phyloP scores from a whole-genome alignment of 2,329 filamentous ascomycete genomes.

The Aspergillus novoparasiticus region DNA sequence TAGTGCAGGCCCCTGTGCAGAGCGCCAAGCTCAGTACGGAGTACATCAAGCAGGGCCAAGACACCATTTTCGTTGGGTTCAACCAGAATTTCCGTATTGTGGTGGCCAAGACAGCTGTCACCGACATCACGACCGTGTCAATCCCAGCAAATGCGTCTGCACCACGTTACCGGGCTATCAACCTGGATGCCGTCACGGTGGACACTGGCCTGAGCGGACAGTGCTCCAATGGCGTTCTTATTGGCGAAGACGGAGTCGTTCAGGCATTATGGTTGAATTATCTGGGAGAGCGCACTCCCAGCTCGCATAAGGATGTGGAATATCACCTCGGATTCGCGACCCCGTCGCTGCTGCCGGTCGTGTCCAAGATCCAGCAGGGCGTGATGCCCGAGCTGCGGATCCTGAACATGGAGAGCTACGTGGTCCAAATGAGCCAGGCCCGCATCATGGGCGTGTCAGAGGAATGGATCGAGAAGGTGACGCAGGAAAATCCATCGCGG shows the following conservation, averaged over 20 bases:
- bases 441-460: slow-evolving; percentile 96
- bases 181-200: slow-evolving; percentile 94
- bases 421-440: slow-evolving; percentile 95
- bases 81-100: slow-evolving; percentile 94
- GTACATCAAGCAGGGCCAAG: slow-evolving; percentile 86
- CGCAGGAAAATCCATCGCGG: slow-evolving; percentile 82
- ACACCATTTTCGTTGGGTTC: slow-evolving; percentile 97
- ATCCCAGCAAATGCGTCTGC: slow-evolving; percentile 93
- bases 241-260: slow-evolving; percentile 86
- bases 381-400: slow-evolving; percentile 81
- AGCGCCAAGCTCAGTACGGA: slow-evolving; percentile 81
- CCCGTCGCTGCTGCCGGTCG: slow-evolving; percentile 83
- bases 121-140: slow-evolving; percentile 94
- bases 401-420: slow-evolving; percentile 89
- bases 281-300: slow-evolving; percentile 80
- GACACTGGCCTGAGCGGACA: slow-evolving; percentile 89
- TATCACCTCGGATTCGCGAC: slow-evolving; percentile 93
- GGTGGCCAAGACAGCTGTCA: slow-evolving; percentile 90
- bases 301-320: slow-evolving; percentile 85
- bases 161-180: slow-evolving; percentile 90
- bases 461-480: slow-evolving; percentile 91
- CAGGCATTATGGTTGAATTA: slow-evolving; percentile 97
- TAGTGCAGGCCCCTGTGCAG: slow-evolving; percentile 92
- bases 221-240: slow-evolving; percentile 90
- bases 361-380: slow-evolving; percentile 80